Conservation (phyloP, 129 eudicot genomes). For the Chrysanthemum seticuspe region DNA sequence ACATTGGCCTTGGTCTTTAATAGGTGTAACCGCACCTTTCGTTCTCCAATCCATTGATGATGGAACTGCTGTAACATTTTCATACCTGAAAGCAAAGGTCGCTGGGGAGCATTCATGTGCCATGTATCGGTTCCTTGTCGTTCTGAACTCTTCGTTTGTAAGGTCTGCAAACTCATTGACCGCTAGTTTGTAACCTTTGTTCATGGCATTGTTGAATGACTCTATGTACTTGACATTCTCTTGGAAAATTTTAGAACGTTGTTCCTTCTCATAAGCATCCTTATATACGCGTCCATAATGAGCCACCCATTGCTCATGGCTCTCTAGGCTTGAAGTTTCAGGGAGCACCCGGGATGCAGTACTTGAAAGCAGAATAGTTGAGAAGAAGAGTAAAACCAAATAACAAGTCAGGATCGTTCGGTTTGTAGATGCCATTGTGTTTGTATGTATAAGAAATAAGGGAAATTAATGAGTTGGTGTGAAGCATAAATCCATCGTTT, state of each 20-base stretch:
- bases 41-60: slow-evolving; percentile 35
- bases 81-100: slow-evolving; percentile 8
- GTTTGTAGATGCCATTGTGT: no score
- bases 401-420: no score
- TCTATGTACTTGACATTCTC: slow-evolving; percentile 19
- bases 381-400: no score
- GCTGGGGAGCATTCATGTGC: slow-evolving; percentile 21
- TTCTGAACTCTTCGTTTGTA: slow-evolving; percentile 24
- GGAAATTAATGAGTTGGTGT: no score
- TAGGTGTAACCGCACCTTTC: slow-evolving; percentile 24
- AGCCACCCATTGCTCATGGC: slow-evolving; percentile 36
- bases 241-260: slow-evolving; percentile 6
- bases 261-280: slow-evolving; percentile 15
- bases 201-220: slow-evolving; percentile 13
- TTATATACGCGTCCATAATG: slow-evolving; percentile 32
- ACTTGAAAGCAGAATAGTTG: no score
- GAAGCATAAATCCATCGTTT: no score
- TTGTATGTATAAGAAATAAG: no score
- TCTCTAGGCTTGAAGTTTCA: slow-evolving; percentile 12
- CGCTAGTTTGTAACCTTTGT: slow-evolving; percentile 8
- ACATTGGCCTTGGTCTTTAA: slow-evolving; percentile 42
- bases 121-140: slow-evolving; percentile 17
- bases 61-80: slow-evolving; percentile 20
- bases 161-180: slow-evolving; percentile 29
- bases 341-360: slow-evolving; percentile 19